Base-by-base conservation (phyloP, 805 yeast species). In the Torulaspora gathmanii region DNA sequence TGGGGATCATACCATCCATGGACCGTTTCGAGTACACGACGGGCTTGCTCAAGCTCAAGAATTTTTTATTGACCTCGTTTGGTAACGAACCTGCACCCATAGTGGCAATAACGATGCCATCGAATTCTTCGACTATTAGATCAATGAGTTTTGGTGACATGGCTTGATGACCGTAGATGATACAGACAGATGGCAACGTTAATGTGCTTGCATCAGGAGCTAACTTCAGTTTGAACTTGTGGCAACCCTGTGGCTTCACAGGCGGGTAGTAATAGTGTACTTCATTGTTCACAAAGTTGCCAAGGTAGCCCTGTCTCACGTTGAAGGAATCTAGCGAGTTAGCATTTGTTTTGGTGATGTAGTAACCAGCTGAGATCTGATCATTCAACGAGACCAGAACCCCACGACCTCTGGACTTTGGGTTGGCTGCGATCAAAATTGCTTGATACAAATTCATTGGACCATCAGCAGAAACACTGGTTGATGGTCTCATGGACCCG, bases 401-500 rank as follows among this genome's bases (percentile, higher is more conserved):
- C 22, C 86, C 83, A 53, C 89, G 70, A 19, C 78, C 75, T 34
- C 70, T 58, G 12, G 82, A 72, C 44, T 73, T 70, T 22, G 64
- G 60, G 51, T 71, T 65, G 0, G 83, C 70, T 3, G 88, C 84
- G 25, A 82, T 79, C 12, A 77, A 76, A 38, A 80, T 79, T 1
- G 86, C 85, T 55, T 82, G 86, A 56, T 80, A 82, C 49, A 82
- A 64, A 61, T 82, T 82, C 79, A 82, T 80, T 5, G 85, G 82
- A 3, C 87, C 87, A 58, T 82, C 89, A 1, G 85, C 79, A 2
- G 84, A 78, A 33, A 82, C 74, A 31, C 83, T 78, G 3, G 85
- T 79, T 7, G 83, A 76, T 0, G 89, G 89, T 57, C 87, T 72
- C 89, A 82, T 82, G 5, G 84, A 77, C 1, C 89, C 89, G 39